phyloP scores from a whole-genome alignment of 768 basidiomycete genomes.

The Boletus pseudopeckii region DNA sequence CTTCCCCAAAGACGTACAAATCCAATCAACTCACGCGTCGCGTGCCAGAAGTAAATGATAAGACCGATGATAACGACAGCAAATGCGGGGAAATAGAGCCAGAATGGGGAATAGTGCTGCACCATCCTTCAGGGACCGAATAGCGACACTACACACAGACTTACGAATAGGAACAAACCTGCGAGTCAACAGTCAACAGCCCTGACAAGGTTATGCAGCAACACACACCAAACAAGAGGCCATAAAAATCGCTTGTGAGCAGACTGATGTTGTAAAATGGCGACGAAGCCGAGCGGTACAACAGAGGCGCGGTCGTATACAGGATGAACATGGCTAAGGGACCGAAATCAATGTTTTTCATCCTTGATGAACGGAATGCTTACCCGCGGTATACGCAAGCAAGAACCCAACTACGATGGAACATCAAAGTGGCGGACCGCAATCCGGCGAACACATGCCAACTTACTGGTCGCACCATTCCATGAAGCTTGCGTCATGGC shows the following conservation, averaged over 20 bases:
- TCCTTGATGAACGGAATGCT: neutral
- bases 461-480: conserved; percentile 67
- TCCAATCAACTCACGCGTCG: conserved; percentile 60
- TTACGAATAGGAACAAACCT: conserved; percentile 54
- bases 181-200: conserved; percentile 2
- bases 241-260: conserved; percentile 87
- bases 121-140: conserved; percentile 3
- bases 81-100: conserved; percentile 86
- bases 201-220: neutral
- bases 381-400: conserved; percentile 47
- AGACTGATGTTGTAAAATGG: conserved; percentile 83
- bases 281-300: conserved; percentile 84
- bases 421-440: neutral
- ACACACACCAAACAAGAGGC: conserved; percentile 62
- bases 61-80: conserved; percentile 67
- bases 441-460: conserved; percentile 31
- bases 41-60: conserved; percentile 82
- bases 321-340: conserved; percentile 71
- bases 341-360: neutral
- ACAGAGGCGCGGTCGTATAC: conserved; percentile 80
- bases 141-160: conserved; percentile 10
- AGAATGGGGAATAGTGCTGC: conserved; percentile 79
- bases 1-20: neutral
- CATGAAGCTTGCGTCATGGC: conserved; percentile 65
- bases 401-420: conserved; percentile 46